A percentile compares a stretch with the other conserved stretches of the same genome.
Conservation (phyloP, 225 moss, liverwort and hornwort species). For the Polytrichum formosum region DNA sequence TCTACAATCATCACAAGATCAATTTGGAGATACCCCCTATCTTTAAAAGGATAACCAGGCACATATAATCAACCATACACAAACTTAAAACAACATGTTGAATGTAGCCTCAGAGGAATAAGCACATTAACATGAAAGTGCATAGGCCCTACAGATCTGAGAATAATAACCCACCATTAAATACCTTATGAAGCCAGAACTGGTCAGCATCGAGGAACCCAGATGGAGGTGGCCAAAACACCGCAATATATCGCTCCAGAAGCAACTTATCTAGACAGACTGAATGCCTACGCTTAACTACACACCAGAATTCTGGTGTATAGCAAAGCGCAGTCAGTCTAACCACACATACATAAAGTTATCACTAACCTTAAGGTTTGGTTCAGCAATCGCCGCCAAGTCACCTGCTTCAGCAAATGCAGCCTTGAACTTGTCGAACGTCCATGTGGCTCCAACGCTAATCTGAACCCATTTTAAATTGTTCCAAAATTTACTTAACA, state of each 20-base stretch:
- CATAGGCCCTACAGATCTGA: constrained; percentile 3
- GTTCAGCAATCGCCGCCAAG: constrained; percentile 99
- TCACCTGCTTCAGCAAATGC: constrained; percentile 99
- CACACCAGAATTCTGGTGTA: constrained; percentile 40
- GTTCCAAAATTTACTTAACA: no score
- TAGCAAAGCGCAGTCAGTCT: constrained; percentile 55
- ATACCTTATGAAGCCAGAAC: constrained; percentile 73
- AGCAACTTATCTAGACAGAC: constrained; percentile 59
- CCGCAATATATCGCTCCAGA: constrained; percentile 51
- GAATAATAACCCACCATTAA: constrained; percentile 62
- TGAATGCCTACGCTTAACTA: constrained; percentile 52
- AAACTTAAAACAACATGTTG: not conserved
- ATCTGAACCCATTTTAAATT: constrained; percentile 40
- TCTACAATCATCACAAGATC: no score
- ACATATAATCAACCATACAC: constrained; percentile 1
- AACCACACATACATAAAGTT: constrained; percentile 58
- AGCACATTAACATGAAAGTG: constrained; percentile 5
- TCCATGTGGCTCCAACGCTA: constrained; percentile 82
- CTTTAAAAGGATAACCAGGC: no score
- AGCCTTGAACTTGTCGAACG: constrained; percentile 97
- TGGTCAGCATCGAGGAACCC: constrained; percentile 46
- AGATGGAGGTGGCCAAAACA: constrained; percentile 51
- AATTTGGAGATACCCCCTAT: no score
- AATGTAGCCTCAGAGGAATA: not conserved
- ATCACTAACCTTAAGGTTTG: constrained; percentile 99